Conservation (phyloP, 768 basidiomycete species). For the Suillus brevipes region DNA sequence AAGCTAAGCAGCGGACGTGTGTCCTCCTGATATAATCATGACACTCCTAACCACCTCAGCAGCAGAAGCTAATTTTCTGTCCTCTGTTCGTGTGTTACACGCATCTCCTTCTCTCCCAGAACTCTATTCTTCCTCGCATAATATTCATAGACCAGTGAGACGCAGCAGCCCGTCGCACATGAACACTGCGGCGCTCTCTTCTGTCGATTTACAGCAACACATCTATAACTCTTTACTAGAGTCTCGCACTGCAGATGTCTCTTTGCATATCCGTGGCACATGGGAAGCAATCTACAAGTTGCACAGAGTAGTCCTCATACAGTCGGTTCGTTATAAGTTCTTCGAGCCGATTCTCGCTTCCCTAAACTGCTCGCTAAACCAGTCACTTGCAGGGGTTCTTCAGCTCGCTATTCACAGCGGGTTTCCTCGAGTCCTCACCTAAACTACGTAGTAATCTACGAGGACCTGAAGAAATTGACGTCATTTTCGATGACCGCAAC, state of each 20-base stretch:
- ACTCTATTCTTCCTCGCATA: slow-evolving; percentile 4
- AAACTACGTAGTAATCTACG: slow-evolving; percentile 20
- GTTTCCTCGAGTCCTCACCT: slow-evolving; percentile 62
- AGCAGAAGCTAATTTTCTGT: background rate
- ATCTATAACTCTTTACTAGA: slow-evolving; percentile 74
- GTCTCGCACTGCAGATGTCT: slow-evolving; percentile 75
- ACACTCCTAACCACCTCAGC: slow-evolving; percentile 1
- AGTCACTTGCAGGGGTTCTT: slow-evolving; percentile 70
- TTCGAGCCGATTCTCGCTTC: too few species aligned
- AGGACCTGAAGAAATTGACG: slow-evolving; percentile 56
- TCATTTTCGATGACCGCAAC: slow-evolving; percentile 81
- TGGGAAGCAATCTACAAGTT: slow-evolving; percentile 77
- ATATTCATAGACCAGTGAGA: background rate
- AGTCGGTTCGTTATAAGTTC: slow-evolving; percentile 51
- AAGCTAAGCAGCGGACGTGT: background rate
- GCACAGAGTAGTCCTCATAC: slow-evolving; percentile 86
- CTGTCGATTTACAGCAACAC: slow-evolving; percentile 67
- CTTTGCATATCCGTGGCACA: slow-evolving; percentile 63
- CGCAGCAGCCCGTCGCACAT: slow-evolving; percentile 22
- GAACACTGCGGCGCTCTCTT: slow-evolving; percentile 45
- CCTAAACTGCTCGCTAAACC: background rate
- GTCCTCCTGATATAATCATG: slow-evolving; percentile 11
- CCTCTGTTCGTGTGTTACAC: slow-evolving; percentile 12
- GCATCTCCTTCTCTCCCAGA: slow-evolving; percentile 15
- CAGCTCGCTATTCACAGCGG: slow-evolving; percentile 79